A percentile compares a stretch with the other conserved stretches of the same genome.
phyloP scores from a whole-genome alignment of 2,329 filamentous ascomycete species.

The Aspergillus tubingensis region DNA sequence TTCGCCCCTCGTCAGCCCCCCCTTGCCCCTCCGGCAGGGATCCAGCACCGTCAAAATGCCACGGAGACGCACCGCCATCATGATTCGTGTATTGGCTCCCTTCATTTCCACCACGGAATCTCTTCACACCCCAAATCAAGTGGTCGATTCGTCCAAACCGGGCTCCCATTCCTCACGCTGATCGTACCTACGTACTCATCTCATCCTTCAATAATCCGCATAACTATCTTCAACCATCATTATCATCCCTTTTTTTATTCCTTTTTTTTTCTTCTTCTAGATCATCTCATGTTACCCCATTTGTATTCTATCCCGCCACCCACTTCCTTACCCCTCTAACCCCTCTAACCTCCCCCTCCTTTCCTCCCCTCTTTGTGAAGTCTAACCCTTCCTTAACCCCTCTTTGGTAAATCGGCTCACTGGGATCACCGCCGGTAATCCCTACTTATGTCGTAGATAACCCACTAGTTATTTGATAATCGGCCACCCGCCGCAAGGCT shows the following conservation, averaged over 20 bases:
- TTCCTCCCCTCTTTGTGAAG: not conserved
- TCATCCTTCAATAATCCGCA: conserved; percentile 11
- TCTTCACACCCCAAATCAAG: conserved; percentile 10
- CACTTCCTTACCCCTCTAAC: conserved; percentile 3
- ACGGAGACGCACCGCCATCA: conserved; percentile 16
- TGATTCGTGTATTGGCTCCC: conserved; percentile 24
- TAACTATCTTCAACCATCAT: conserved; percentile 8
- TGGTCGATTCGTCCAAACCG: not conserved
- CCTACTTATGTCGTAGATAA: not conserved
- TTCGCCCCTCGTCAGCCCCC: conserved; percentile 22
- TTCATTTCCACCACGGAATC: conserved; percentile 27
- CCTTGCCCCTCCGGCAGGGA: conserved; percentile 29
- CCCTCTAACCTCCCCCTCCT: not conserved
- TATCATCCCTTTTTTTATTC: conserved; percentile 7
- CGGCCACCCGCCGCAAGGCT: not conserved
- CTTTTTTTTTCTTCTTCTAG: conserved; percentile 5
- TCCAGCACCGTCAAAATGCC: conserved; percentile 21
- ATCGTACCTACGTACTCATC: conserved; percentile 5
- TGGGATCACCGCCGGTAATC: not conserved
- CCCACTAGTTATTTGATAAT: conserved; percentile 10
- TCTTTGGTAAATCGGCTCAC: not conserved
- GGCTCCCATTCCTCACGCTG: not conserved
- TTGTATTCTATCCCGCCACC: not conserved
- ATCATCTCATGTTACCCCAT: not conserved
- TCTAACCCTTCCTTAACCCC: not conserved